Conservation (phyloP, 2,329 filamentous ascomycete species). For the Lachnellula subtilissima region DNA sequence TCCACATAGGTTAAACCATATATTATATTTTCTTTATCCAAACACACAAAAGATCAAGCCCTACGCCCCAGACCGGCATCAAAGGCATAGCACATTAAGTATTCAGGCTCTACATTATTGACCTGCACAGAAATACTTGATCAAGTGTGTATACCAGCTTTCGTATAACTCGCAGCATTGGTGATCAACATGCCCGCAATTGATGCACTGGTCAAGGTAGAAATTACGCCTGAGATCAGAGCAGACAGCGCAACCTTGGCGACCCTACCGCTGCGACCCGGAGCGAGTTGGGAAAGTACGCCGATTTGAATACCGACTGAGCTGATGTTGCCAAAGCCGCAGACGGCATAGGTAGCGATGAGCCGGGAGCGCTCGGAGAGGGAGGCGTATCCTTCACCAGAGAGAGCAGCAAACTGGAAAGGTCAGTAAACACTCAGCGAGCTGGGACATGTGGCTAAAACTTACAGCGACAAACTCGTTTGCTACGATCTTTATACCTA, state of each 20-base stretch:
- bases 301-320: conserved; percentile 87
- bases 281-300: conserved; percentile 76
- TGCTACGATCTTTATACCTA: conserved; percentile 79
- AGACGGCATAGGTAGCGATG: conserved; percentile 82
- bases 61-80: too few species aligned
- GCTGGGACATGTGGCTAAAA: not conserved
- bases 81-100: too few species aligned
- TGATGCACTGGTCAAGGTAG: conserved; percentile 72
- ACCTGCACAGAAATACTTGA: too few species aligned
- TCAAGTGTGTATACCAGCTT: not conserved
- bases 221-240: conserved; percentile 70
- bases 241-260: conserved; percentile 72
- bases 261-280: conserved; percentile 68
- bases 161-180: conserved; percentile 35
- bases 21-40: too few species aligned
- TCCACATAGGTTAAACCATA: too few species aligned
- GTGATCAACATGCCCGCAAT: conserved; percentile 73
- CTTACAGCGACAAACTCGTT: conserved; percentile 33
- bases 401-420: conserved; percentile 40
- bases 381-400: conserved; percentile 44
- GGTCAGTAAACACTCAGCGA: not conserved
- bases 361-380: conserved; percentile 68
- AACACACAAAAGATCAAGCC: too few species aligned
- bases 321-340: conserved; percentile 80
- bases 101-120: too few species aligned